Conservation (phyloP, 106 monocot species). For the Gastrodia elata region DNA sequence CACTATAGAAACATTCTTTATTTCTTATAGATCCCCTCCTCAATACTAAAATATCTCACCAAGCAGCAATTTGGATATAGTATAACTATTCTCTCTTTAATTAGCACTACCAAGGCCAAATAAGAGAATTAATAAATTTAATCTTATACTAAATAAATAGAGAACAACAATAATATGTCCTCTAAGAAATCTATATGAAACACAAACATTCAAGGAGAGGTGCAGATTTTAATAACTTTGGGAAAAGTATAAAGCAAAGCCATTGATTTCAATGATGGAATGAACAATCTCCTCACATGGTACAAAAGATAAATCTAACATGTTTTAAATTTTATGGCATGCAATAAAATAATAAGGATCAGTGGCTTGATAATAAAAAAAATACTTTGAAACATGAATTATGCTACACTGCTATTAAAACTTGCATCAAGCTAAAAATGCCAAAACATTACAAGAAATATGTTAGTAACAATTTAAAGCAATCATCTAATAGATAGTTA, state of each 20-base stretch:
- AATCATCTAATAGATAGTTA: too few species aligned
- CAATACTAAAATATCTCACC: too few species aligned
- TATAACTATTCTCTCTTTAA: too few species aligned
- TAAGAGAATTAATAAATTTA: too few species aligned
- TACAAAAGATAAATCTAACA: not conserved
- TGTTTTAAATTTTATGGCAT: not conserved
- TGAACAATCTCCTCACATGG: not conserved
- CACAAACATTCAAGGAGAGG: not conserved
- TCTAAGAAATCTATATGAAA: not conserved
- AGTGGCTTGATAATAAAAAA: not conserved
- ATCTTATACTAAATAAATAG: not conserved
- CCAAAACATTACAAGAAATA: not conserved
- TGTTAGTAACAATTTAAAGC: too few species aligned
- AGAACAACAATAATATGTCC: not conserved
- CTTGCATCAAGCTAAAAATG: not conserved
- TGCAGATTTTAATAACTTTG: not conserved
- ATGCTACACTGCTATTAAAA: not conserved
- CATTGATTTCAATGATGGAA: not conserved
- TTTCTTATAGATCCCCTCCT: too few species aligned
- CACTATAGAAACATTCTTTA: too few species aligned
- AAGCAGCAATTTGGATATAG: too few species aligned
- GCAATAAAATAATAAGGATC: not conserved
- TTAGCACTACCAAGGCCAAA: not conserved
- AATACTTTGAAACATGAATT: not conserved
- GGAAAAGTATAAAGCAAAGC: not conserved